Conservation (phyloP, 2,329 filamentous ascomycete species). For the Domatiomyces catenatus region DNA sequence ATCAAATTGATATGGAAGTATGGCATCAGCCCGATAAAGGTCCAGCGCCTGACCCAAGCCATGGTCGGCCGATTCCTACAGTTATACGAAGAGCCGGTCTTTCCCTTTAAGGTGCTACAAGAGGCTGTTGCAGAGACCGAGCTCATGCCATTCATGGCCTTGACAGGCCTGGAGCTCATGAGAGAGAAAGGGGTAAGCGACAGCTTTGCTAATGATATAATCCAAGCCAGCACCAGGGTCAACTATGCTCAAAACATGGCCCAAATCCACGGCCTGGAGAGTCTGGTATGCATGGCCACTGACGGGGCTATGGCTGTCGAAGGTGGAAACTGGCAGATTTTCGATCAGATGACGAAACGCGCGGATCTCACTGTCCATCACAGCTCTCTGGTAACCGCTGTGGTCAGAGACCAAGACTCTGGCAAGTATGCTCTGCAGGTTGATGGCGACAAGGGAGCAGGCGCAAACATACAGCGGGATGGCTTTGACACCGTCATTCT, state of each 20-base stretch:
- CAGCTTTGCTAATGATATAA: slow-evolving; percentile 60
- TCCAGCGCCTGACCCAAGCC: slow-evolving; percentile 54
- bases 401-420: slow-evolving; percentile 37
- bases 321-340: slow-evolving; percentile 91
- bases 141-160: slow-evolving; percentile 48
- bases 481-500: slow-evolving; percentile 67
- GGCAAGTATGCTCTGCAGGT: slow-evolving; percentile 18
- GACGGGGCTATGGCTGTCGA: slow-evolving; percentile 64
- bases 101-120: slow-evolving; percentile 68
- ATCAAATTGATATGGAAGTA: slow-evolving; percentile 74
- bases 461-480: slow-evolving; percentile 6
- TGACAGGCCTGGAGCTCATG: slow-evolving; percentile 61
- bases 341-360: slow-evolving; percentile 58
- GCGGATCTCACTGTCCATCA: slow-evolving; percentile 47
- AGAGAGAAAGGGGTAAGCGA: slow-evolving; percentile 49
- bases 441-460: slow-evolving; percentile 17
- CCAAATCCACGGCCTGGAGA: slow-evolving; percentile 75
- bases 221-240: slow-evolving; percentile 80
- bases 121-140: slow-evolving; percentile 52
- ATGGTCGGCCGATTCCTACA: slow-evolving; percentile 59
- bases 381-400: slow-evolving; percentile 51
- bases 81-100: slow-evolving; percentile 66
- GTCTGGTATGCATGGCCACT: slow-evolving; percentile 83
- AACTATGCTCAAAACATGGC: slow-evolving; percentile 86
- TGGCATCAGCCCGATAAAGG: slow-evolving; percentile 59